Conservation (phyloP, 352 stramenopile genomes). For the Globisporangium iwayamae region DNA sequence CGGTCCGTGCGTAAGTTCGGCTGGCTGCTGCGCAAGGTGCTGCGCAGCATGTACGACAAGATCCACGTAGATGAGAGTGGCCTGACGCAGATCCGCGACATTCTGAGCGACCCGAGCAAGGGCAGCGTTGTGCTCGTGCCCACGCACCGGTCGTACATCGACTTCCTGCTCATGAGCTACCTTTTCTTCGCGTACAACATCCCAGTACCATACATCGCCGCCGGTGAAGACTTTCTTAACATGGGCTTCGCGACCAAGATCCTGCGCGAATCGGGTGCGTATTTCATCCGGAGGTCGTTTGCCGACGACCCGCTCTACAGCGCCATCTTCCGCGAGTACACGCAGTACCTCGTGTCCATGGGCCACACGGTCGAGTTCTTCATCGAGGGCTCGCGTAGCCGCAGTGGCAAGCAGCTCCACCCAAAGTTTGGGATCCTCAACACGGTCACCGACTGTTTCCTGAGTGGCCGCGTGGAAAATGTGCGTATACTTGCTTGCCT, state of each 20-base stretch:
- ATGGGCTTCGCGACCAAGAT: conserved; percentile 67
- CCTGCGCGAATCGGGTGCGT: conserved; percentile 66
- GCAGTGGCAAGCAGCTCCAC: conserved; percentile 78
- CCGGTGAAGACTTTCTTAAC: conserved; percentile 75
- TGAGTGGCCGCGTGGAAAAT: conserved; percentile 69
- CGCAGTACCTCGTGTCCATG: conserved; percentile 69
- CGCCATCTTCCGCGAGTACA: conserved; percentile 79
- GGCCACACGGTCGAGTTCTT: conserved; percentile 87
- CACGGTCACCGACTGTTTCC: conserved; percentile 67
- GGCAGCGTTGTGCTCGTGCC: conserved; percentile 80
- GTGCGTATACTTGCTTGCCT: conserved; percentile 29
- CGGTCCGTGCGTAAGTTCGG: conserved; percentile 68
- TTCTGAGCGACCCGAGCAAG: conserved; percentile 34
- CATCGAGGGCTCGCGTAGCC: conserved; percentile 79
- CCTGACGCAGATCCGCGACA: conserved; percentile 59
- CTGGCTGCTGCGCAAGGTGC: conserved; percentile 81
- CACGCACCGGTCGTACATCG: conserved; percentile 81
- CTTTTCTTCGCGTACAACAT: conserved; percentile 89
- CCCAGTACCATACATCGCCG: conserved; percentile 76
- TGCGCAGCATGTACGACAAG: conserved; percentile 83
- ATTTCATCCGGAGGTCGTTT: conserved; percentile 81
- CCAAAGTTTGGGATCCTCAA: conserved; percentile 80
- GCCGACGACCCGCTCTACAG: conserved; percentile 68
- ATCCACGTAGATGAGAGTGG: conserved; percentile 84
- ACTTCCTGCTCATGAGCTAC: conserved; percentile 86